Percentiles rank a stretch among this genome's conserved stretches.
Evolutionary conservation across 2,329 filamentous ascomycete genomes (phyloP).

Genomic region (Penicillium freii): DNA sequence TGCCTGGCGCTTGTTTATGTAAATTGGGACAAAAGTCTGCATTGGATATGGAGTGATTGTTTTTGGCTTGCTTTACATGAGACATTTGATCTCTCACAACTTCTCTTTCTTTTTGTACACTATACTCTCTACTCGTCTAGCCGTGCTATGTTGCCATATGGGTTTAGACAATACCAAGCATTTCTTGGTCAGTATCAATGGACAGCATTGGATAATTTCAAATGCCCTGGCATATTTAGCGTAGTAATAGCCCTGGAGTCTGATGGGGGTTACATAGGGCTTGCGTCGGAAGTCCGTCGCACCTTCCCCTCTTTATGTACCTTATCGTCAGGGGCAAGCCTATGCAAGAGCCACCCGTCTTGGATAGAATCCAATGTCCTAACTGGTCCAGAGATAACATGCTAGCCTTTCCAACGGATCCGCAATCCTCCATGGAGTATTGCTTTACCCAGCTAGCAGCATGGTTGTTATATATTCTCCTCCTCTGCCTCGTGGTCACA

Average conservation of each 20-base stretch:
- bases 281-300: background rate
- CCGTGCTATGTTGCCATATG: background rate
- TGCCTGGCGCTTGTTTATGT: slow-evolving; percentile 68
- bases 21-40: slow-evolving; percentile 17
- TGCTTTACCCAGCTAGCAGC: background rate
- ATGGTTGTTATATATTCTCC: background rate
- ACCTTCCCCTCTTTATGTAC: background rate
- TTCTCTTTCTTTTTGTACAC: slow-evolving; percentile 16
- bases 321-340: background rate
- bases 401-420: background rate
- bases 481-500: background rate
- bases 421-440: background rate
- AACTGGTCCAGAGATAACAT: background rate
- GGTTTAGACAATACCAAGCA: background rate
- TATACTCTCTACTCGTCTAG: slow-evolving; percentile 11
- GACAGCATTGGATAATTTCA: background rate
- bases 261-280: background rate
- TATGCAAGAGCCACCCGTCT: background rate
- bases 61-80: slow-evolving; percentile 6
- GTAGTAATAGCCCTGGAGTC: background rate
- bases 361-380: background rate
- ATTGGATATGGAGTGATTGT: slow-evolving; percentile 22
- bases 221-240: background rate
- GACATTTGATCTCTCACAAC: slow-evolving; percentile 2
- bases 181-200: background rate